Evolutionary conservation across 495 filamentous ascomycete species (phyloP).

Genomic region (Penicillium crystallinum): DNA sequence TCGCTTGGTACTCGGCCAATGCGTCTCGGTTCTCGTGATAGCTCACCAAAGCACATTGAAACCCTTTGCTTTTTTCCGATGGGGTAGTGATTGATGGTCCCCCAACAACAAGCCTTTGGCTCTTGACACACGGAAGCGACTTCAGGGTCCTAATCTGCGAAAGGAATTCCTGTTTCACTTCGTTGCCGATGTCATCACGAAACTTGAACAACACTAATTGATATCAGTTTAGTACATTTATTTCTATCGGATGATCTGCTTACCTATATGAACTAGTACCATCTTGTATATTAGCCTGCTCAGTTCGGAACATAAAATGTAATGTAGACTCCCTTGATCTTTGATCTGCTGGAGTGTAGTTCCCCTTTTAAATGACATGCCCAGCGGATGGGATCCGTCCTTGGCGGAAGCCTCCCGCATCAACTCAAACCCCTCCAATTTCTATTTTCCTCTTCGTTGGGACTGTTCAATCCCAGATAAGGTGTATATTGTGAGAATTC

Average conservation of each 20-base stretch:
- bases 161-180: conserved; percentile 36
- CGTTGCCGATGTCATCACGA: conserved; percentile 24
- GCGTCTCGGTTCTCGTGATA: conserved; percentile 39
- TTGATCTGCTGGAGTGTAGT: neutral
- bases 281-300: conserved; percentile 21
- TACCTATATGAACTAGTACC: conserved; percentile 36
- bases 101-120: conserved; percentile 38
- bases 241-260: neutral
- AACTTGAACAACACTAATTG: conserved; percentile 44
- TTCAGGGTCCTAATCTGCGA: conserved; percentile 40
- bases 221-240: neutral
- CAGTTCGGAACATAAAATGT: too few species aligned
- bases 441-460: neutral
- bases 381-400: conserved; percentile 7
- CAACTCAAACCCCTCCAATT: neutral
- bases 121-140: conserved; percentile 33
- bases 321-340: too few species aligned
- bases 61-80: conserved; percentile 43
- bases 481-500: too few species aligned
- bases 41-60: conserved; percentile 42
- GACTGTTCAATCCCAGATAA: too few species aligned
- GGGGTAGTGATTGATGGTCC: conserved; percentile 43
- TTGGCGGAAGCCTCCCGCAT: conserved; percentile 8
- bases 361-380: neutral
- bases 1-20: conserved; percentile 43